Evolutionary conservation across 345 rosid genomes (phyloP), one percentile per base, ranked within the genome.

Genomic region (Anacardium occidentale): DNA sequence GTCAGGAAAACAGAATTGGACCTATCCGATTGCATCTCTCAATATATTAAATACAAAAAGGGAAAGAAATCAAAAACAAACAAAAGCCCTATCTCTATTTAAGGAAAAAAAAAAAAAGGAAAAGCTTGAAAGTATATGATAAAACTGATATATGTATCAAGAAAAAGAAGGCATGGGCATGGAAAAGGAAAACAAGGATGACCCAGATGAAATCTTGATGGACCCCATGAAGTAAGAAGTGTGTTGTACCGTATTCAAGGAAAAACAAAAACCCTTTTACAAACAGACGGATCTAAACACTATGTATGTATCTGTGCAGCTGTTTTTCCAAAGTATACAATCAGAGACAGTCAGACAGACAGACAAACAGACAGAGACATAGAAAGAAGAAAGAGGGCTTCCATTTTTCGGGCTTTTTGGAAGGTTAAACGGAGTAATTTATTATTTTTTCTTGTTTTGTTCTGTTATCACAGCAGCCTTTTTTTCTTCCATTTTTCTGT

Each of bases 11-110:
- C 72, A 7, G 87, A 78, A 52, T 82, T 87, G 5, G 91, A 85
- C 78, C 79, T 79, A 74, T 79, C 90, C 58, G 82, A 73, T 78
- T 88, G 85, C 93, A 90, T 88, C 80, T 71, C 77, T 58, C 68
- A 62, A 26, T 50, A 56, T 1, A 21, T 53, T 51, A 45, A 55
- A 72, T 74, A 29, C 63, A 74, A 63, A 29, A 65, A 74, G 75
- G 32, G 66, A 77, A 63, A 37, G 17, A 10, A 45, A 50, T 10
- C 17, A 71, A 13, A 45, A 48, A 47, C 17, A 65, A 37, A 37
- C 42, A 21, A 63, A 62, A 75, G 73, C 62, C 77, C 73, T 71
- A 65, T 60, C 18, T 48, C 21, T 71, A 20, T 64, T 5, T 10
- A 1, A 45, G 32, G 11, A 42, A 44, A 48, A 22, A 22, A 26